These are phyloP conservation scores for Solanum neorickii DNA, from an alignment of 257 asterid genomes.

Conservation along the genomic window DNA sequence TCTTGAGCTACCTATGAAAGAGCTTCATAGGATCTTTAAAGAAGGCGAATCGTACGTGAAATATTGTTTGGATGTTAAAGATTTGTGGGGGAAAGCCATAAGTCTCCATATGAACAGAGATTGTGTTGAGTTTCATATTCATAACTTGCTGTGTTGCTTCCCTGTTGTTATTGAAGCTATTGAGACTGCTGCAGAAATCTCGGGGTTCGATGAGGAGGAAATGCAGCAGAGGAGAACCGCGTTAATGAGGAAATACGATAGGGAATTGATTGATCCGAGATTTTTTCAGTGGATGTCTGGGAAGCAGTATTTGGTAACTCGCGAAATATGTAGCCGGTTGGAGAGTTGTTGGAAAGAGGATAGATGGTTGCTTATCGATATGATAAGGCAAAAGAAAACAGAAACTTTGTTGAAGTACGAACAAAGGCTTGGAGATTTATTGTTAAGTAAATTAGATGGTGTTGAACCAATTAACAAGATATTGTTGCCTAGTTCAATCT, in stretches of 20 bases:
- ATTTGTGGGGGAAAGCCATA: constrained; percentile 80
- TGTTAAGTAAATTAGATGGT: constrained; percentile 35
- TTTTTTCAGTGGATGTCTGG: constrained; percentile 22
- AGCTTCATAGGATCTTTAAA: constrained; percentile 49
- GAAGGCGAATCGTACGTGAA: constrained; percentile 58
- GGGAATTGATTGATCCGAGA: constrained; percentile 23
- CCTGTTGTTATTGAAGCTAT: constrained; percentile 80
- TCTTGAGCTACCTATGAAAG: constrained; percentile 69
- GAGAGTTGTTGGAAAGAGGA: constrained; percentile 15
- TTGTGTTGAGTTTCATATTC: constrained; percentile 59
- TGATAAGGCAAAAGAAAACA: background rate
- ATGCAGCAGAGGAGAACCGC: constrained; percentile 43
- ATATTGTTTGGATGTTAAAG: constrained; percentile 47
- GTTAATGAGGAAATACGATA: constrained; percentile 43
- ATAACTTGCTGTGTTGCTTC: constrained; percentile 62
- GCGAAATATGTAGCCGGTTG: constrained; percentile 11
- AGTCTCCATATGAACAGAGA: constrained; percentile 57
- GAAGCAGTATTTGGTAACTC: constrained; percentile 14
- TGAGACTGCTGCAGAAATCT: constrained; percentile 72
- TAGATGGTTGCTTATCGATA: constrained; percentile 12
- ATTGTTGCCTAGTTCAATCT: constrained; percentile 30
- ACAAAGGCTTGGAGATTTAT: constrained; percentile 30
- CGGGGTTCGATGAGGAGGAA: constrained; percentile 50
- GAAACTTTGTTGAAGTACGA: constrained; percentile 24
- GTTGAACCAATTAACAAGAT: constrained; percentile 5